A percentile compares a stretch with the other conserved stretches of the same genome.
These are phyloP conservation scores for Buxus sempervirens DNA, from an alignment of 164 flowering plant species.

Conservation along the genomic window DNA sequence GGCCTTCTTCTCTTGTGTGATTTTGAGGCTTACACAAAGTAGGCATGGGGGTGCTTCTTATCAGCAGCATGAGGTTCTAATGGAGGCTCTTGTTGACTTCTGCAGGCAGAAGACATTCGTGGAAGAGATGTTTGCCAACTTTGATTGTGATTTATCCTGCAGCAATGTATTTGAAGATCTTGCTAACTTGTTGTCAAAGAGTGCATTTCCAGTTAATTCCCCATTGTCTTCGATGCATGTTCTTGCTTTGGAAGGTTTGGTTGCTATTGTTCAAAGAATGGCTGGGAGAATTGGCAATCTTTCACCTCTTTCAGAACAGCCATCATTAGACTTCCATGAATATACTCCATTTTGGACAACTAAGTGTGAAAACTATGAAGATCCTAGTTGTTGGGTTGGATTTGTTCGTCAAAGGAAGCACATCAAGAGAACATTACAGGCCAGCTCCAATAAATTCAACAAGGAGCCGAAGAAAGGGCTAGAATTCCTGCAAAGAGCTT, in stretches of 20 bases:
- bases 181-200: slow-evolving; percentile 34
- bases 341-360: slow-evolving; percentile 35
- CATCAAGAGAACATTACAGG: slow-evolving; percentile 33
- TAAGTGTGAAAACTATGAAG: slow-evolving; percentile 36
- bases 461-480: slow-evolving; percentile 43
- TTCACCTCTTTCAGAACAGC: slow-evolving; percentile 17
- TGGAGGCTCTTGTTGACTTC: slow-evolving; percentile 47
- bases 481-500: slow-evolving; percentile 35
- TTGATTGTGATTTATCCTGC: slow-evolving; percentile 41
- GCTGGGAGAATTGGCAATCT: slow-evolving; percentile 32
- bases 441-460: slow-evolving; percentile 38
- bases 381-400: slow-evolving; percentile 33
- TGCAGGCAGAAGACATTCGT: slow-evolving; percentile 39
- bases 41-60: slow-evolving; percentile 32
- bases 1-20: slow-evolving; percentile 40
- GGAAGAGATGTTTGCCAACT: slow-evolving; percentile 44
- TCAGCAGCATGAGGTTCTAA: slow-evolving; percentile 42
- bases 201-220: slow-evolving; percentile 43
- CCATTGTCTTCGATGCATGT: slow-evolving; percentile 40
- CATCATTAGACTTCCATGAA: slow-evolving; percentile 19
- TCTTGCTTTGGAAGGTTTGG: slow-evolving; percentile 41
- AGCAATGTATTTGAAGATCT: slow-evolving; percentile 37
- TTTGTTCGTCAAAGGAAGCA: slow-evolving; percentile 38
- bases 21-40: slow-evolving; percentile 38
- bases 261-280: slow-evolving; percentile 42